Evolutionary conservation across 1,284 basidiomycete species (phyloP).

Genomic region (Ustilago sp.): DNA sequence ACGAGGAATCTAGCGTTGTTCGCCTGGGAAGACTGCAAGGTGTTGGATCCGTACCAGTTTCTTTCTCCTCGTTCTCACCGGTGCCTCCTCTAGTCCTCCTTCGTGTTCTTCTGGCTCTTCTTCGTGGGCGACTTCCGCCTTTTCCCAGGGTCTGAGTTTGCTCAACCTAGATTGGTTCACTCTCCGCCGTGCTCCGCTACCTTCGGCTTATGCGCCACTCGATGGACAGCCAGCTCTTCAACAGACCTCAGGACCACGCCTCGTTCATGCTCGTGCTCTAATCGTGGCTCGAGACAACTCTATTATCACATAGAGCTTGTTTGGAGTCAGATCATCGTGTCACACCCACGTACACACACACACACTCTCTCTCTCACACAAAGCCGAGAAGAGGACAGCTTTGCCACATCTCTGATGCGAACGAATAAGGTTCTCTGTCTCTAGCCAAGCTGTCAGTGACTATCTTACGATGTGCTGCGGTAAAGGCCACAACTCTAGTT

Average conservation of each 20-base stretch:
- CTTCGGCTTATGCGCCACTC: constrained; percentile 2
- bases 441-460: not conserved
- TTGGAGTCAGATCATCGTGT: constrained; percentile 1
- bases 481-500: not conserved
- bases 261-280: constrained; percentile 3
- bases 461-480: not conserved
- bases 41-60: not conserved
- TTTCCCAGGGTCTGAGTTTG: constrained; percentile 4
- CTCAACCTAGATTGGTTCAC: not conserved
- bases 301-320: constrained; percentile 4
- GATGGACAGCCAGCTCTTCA: not conserved
- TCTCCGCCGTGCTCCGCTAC: not conserved
- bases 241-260: not conserved
- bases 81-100: not conserved
- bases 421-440: not conserved
- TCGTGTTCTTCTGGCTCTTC: not conserved
- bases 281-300: not conserved
- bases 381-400: not conserved
- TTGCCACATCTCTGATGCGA: not conserved
- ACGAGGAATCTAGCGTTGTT: constrained; percentile 1
- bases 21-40: constrained; percentile 1
- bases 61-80: not conserved
- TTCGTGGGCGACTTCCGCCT: not conserved
- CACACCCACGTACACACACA: not conserved
- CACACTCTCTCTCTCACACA: no score